Conservation (phyloP, 352 stramenopile species). For the Globisporangium nodosum region DNA sequence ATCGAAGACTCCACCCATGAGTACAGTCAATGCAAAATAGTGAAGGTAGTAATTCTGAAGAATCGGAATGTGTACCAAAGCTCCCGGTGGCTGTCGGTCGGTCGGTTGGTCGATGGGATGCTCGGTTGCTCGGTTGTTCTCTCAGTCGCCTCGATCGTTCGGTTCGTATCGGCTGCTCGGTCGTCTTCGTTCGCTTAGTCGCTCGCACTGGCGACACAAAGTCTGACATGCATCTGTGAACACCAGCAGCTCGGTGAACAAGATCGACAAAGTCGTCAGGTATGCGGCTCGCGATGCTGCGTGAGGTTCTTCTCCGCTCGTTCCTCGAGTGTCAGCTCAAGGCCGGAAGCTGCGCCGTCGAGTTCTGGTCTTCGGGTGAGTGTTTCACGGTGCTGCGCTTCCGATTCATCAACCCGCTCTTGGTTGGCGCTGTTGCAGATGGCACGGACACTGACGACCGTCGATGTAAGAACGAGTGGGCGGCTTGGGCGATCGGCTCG, state of each 20-base stretch:
- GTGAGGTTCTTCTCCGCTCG: no score
- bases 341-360: slow-evolving; percentile 5
- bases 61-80: slow-evolving; percentile 13
- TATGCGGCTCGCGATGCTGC: background rate
- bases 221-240: no score
- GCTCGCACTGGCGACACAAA: no score
- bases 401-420: background rate
- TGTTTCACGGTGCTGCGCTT: background rate
- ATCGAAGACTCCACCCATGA: slow-evolving; percentile 83
- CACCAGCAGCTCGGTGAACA: no score
- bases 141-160: background rate
- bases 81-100: background rate
- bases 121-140: background rate
- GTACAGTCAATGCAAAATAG: slow-evolving; percentile 87
- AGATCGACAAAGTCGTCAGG: background rate
- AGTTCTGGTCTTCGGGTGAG: background rate
- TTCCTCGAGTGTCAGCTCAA: background rate
- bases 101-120: background rate
- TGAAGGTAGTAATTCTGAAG: slow-evolving; percentile 16
- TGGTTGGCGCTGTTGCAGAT: background rate
- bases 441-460: slow-evolving; percentile 1
- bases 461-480: slow-evolving; percentile 4
- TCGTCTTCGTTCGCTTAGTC: no score
- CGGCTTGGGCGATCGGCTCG: background rate
- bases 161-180: no score